Percentiles rank a stretch among this genome's conserved stretches.
phyloP scores from a whole-genome alignment of 306 rosid species.

The Dryas octopetala region DNA sequence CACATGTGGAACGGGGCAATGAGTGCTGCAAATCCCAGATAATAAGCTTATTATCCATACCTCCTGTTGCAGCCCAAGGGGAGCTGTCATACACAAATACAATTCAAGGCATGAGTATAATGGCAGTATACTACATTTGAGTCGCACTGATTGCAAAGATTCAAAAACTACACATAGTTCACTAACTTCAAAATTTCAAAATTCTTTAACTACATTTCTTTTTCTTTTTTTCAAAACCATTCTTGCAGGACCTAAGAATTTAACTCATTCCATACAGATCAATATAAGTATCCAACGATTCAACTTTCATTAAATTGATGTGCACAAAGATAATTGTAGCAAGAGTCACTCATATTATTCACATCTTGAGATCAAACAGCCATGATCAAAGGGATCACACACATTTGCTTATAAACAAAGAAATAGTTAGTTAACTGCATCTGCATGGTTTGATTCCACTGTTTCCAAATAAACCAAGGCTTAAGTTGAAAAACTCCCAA shows the following conservation, averaged over 20 bases:
- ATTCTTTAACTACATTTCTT: too few relatives aligned
- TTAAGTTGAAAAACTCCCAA: not conserved
- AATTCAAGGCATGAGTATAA: slow-evolving; percentile 23
- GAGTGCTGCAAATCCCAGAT: slow-evolving; percentile 87
- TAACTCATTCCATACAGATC: too few relatives aligned
- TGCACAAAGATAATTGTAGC: too few relatives aligned
- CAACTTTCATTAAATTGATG: not conserved
- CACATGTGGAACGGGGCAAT: slow-evolving; percentile 53
- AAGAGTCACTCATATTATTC: not conserved
- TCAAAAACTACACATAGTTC: not conserved
- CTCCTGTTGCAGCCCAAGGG: slow-evolving; percentile 79
- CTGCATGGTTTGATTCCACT: too few relatives aligned
- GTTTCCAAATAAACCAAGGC: not conserved
- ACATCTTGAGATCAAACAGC: not conserved
- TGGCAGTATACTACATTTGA: not conserved
- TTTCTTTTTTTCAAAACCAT: not conserved
- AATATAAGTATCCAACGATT: too few relatives aligned
- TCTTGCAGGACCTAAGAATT: not conserved
- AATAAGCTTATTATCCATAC: slow-evolving; percentile 70
- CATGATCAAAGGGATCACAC: not conserved
- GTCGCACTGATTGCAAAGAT: not conserved
- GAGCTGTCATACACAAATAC: slow-evolving; percentile 37
- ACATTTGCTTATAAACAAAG: not conserved
- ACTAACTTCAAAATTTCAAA: not conserved
- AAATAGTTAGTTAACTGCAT: not conserved